phyloP scores from a whole-genome alignment of 164 flowering plant genomes.

The Macadamia tetraphylla region DNA sequence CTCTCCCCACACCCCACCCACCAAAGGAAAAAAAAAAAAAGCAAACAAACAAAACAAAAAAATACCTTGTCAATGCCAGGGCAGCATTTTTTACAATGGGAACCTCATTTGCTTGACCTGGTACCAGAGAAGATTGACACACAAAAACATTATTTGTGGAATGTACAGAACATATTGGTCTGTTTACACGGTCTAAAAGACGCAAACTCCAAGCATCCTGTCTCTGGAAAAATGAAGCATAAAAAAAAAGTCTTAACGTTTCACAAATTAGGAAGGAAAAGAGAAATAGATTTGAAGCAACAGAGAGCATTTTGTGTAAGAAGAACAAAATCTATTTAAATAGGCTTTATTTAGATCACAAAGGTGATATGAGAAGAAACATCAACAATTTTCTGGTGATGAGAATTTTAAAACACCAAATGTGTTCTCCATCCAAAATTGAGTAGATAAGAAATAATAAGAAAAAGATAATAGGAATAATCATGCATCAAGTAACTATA shows the following conservation, averaged over 20 bases:
- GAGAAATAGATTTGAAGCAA: background rate
- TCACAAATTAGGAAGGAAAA: background rate
- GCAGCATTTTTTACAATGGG: constrained; percentile 43
- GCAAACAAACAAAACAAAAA: background rate
- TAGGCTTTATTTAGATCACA: background rate
- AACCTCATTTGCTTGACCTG: constrained; percentile 31
- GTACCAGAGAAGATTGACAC: constrained; percentile 46
- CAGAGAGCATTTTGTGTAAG: background rate
- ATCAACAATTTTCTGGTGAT: background rate
- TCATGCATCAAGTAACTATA: too few species aligned
- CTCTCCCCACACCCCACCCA: too few species aligned
- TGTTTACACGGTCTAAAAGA: constrained; percentile 25
- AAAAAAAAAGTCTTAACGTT: background rate
- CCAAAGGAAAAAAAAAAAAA: too few species aligned
- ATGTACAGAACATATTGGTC: constrained; percentile 24
- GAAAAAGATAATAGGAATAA: too few species aligned
- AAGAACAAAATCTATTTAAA: background rate
- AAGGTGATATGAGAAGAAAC: background rate
- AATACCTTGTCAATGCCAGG: constrained; percentile 43
- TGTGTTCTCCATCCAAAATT: background rate
- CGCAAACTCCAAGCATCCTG: constrained; percentile 38
- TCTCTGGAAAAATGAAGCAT: constrained; percentile 26
- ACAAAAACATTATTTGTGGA: constrained; percentile 30
- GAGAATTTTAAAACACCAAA: background rate
- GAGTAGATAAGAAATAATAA: background rate